phyloP scores from a whole-genome alignment of 1,284 basidiomycete species.

The Melampsora americana region DNA sequence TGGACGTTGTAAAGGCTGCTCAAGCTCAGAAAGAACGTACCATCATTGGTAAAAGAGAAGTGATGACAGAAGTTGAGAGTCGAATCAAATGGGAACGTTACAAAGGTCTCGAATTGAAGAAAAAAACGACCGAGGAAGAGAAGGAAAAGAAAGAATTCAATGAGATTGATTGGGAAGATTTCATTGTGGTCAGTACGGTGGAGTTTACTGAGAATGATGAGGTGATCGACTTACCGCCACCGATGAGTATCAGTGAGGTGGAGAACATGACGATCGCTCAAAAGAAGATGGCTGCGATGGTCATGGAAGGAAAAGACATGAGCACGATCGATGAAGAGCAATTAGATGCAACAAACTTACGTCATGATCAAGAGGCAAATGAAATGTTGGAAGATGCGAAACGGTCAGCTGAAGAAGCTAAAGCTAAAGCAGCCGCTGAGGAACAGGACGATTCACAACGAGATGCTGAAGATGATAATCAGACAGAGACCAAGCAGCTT shows the following conservation, averaged over 20 bases:
- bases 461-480: constrained; percentile 71
- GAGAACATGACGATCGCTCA: constrained; percentile 95
- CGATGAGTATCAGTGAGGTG: constrained; percentile 89
- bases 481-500: constrained; percentile 58
- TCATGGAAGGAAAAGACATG: constrained; percentile 81
- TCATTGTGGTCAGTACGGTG: constrained; percentile 96
- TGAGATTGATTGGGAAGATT: constrained; percentile 99
- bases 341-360: constrained; percentile 60
- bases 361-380: constrained; percentile 58
- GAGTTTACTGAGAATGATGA: constrained; percentile 93
- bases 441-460: constrained; percentile 67
- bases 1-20: constrained; percentile 61
- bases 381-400: constrained; percentile 70
- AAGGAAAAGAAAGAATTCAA: constrained; percentile 82
- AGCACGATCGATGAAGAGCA: constrained; percentile 73
- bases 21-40: constrained; percentile 52
- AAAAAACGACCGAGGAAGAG: too few relatives aligned
- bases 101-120: constrained; percentile 78
- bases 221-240: constrained; percentile 80
- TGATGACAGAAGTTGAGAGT: constrained; percentile 70
- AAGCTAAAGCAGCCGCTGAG: constrained; percentile 70
- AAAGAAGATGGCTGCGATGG: constrained; percentile 96
- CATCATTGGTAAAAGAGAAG: constrained; percentile 65
- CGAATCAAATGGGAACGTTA: constrained; percentile 85
- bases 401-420: constrained; percentile 64